phyloP scores from a whole-genome alignment of 805 yeast genomes.

The Saccharomycopsis sp. region DNA sequence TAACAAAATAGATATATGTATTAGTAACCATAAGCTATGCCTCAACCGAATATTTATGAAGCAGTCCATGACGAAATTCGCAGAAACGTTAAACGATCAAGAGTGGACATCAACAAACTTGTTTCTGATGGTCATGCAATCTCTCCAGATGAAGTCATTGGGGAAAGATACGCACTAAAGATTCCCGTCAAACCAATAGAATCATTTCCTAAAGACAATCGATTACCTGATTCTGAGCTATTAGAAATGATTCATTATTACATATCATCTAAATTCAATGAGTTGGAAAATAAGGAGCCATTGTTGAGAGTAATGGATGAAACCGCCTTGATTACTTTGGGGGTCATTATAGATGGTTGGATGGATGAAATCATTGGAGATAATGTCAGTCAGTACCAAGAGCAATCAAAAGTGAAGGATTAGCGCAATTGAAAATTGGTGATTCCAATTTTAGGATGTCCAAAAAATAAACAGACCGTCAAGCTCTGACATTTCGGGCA shows the following conservation, averaged over 20 bases:
- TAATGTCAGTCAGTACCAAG: no score
- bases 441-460: no score
- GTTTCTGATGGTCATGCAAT: neutral
- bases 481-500: no score
- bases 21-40: no score
- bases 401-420: no score
- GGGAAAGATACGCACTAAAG: neutral
- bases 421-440: no score
- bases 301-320: slow-evolving; percentile 14
- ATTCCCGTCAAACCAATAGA: slow-evolving; percentile 8
- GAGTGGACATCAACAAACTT: neutral
- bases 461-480: no score
- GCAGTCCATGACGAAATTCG: slow-evolving; percentile 1
- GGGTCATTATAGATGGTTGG: slow-evolving; percentile 18
- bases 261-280: slow-evolving; percentile 5
- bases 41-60: neutral
- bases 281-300: neutral
- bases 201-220: neutral
- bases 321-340: slow-evolving; percentile 19
- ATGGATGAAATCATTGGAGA: slow-evolving; percentile 11
- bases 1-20: no score
- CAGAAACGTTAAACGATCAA: neutral
- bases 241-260: slow-evolving; percentile 17
- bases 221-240: slow-evolving; percentile 15
- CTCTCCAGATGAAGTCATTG: slow-evolving; percentile 16